Evolutionary conservation across 2,329 filamentous ascomycete genomes (phyloP).

Genomic region (Periconia sp.): DNA sequence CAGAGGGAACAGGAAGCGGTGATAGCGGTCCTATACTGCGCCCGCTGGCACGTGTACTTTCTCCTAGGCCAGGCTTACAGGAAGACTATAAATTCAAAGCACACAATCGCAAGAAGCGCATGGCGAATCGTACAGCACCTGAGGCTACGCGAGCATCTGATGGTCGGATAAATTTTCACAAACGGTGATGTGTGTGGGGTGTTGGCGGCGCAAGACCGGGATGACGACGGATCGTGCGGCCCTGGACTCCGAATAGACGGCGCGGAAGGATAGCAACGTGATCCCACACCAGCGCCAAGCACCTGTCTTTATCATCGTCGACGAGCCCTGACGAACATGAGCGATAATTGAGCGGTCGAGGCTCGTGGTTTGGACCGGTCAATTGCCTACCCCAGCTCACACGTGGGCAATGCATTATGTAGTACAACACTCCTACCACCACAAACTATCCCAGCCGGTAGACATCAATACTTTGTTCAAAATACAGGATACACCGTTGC

Average conservation of each 20-base stretch:
- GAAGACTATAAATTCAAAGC: not conserved
- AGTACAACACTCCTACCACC: not conserved
- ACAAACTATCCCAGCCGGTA: not conserved
- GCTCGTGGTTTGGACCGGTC: not conserved
- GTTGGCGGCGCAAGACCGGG: slow-evolving; percentile 33
- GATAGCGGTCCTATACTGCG: slow-evolving; percentile 39
- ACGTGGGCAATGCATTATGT: not conserved
- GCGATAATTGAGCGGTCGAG: not conserved
- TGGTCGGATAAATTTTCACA: slow-evolving; percentile 40
- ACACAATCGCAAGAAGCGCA: not conserved
- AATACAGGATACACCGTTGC: not conserved
- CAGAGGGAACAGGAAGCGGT: slow-evolving; percentile 19
- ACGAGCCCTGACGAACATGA: not conserved
- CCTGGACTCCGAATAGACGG: slow-evolving; percentile 23
- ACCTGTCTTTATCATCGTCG: not conserved
- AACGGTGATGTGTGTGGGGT: slow-evolving; percentile 21
- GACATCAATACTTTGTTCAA: not conserved
- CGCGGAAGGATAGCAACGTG: slow-evolving; percentile 20
- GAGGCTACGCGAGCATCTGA: slow-evolving; percentile 12
- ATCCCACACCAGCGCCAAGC: slow-evolving; percentile 13
- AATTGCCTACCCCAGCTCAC: not conserved
- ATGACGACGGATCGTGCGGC: slow-evolving; percentile 27
- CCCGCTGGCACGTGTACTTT: slow-evolving; percentile 16
- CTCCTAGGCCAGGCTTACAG: slow-evolving; percentile 21
- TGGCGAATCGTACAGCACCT: slow-evolving; percentile 22